A percentile compares a stretch with the other conserved stretches of the same genome.
Evolutionary conservation across 2,329 filamentous ascomycete genomes (phyloP).

Genomic region (Colletotrichum sp.): DNA sequence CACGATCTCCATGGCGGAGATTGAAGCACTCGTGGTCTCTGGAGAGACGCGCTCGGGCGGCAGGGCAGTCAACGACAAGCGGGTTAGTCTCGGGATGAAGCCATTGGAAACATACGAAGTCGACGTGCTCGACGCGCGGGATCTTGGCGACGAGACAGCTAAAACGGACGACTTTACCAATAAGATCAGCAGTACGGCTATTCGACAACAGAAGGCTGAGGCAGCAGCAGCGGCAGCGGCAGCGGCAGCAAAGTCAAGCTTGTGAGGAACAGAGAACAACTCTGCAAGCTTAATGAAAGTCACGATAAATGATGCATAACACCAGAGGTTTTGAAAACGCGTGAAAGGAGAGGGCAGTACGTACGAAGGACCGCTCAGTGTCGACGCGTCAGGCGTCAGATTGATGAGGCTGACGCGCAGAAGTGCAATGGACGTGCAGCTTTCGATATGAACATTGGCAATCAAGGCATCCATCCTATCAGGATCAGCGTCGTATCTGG

Average conservation of each 20-base stretch:
- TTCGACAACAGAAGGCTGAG: constrained; percentile 58
- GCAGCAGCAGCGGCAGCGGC: neutral
- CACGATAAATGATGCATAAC: neutral
- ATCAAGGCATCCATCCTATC: neutral
- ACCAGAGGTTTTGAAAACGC: neutral
- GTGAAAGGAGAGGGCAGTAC: neutral
- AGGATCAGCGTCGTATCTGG: neutral
- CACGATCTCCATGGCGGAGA: constrained; percentile 80
- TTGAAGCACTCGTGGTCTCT: constrained; percentile 85
- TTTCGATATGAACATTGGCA: neutral
- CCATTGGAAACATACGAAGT: constrained; percentile 84
- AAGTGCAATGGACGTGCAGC: neutral
- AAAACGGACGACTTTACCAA: constrained; percentile 69
- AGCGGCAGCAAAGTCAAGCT: neutral
- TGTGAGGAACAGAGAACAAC: neutral
- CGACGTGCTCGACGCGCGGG: constrained; percentile 78
- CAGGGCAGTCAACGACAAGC: constrained; percentile 83
- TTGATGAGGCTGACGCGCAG: neutral
- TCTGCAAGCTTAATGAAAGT: neutral
- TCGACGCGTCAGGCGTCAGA: neutral
- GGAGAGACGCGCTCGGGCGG: constrained; percentile 87
- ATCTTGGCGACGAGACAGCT: constrained; percentile 45
- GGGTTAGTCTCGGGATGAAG: constrained; percentile 77
- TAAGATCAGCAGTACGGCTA: constrained; percentile 93
- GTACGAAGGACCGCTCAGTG: neutral